Percentiles rank a stretch among this genome's conserved stretches.
These are phyloP conservation scores for Stagonosporopsis rhizophila DNA, from an alignment of 2,329 filamentous ascomycete species.

Conservation along the genomic window DNA sequence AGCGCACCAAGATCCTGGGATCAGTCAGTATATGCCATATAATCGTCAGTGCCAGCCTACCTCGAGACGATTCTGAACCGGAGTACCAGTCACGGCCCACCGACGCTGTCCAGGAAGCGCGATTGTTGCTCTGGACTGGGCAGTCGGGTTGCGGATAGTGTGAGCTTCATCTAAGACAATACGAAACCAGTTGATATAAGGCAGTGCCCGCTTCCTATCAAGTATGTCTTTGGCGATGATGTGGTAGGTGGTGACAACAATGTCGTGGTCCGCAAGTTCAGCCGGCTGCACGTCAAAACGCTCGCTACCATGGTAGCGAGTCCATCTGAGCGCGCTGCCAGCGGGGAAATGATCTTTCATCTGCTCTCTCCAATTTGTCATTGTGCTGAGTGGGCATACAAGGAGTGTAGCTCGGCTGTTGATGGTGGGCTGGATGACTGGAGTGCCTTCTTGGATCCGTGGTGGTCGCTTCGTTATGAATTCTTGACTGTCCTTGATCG, in stretches of 20 bases:
- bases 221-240: constrained; percentile 80
- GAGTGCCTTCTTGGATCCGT: constrained; percentile 1
- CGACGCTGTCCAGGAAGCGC: constrained; percentile 78
- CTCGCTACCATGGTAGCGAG: constrained; percentile 85
- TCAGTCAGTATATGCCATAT: constrained; percentile 6
- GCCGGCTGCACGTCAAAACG: constrained; percentile 67
- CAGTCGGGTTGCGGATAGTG: constrained; percentile 85
- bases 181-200: constrained; percentile 87
- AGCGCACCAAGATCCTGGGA: constrained; percentile 77
- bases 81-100: constrained; percentile 98
- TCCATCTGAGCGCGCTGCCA: constrained; percentile 66
- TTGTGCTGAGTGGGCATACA: constrained; percentile 86
- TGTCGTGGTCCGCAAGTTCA: constrained; percentile 75
- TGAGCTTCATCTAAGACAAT: constrained; percentile 95
- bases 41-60: constrained; percentile 45
- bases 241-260: constrained; percentile 92
- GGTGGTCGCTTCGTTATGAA: constrained; percentile 66
- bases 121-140: constrained; percentile 86
- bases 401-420: constrained; percentile 85
- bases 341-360: constrained; percentile 79
- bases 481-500: constrained; percentile 65
- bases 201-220: constrained; percentile 69
- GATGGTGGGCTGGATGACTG: constrained; percentile 45
- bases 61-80: constrained; percentile 87
- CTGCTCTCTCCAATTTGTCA: constrained; percentile 94